These are phyloP conservation scores for Stagonosporopsis vannaccii DNA, from an alignment of 2,329 filamentous ascomycete species.

Conservation along the genomic window DNA sequence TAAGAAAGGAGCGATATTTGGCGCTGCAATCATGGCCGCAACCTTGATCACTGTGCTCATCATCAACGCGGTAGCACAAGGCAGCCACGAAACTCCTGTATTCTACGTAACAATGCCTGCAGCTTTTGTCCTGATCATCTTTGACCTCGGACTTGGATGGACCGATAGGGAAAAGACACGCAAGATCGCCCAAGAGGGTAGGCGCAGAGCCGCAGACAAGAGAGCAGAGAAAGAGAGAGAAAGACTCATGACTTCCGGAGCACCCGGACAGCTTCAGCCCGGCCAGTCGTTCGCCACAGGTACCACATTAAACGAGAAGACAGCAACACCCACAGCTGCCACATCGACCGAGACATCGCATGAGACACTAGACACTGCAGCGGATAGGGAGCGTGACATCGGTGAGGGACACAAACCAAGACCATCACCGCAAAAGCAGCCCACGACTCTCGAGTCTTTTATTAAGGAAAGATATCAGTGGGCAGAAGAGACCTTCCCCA, in stretches of 20 bases:
- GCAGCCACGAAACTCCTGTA: constrained; percentile 62
- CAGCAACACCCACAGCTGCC: constrained; percentile 1
- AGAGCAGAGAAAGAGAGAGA: constrained; percentile 1
- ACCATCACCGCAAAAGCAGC: constrained; percentile 8
- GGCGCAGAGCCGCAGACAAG: constrained; percentile 54
- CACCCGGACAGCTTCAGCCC: constrained; percentile 14
- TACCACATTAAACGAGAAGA: constrained; percentile 22
- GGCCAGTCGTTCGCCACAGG: constrained; percentile 7
- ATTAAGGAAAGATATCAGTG: constrained; percentile 59
- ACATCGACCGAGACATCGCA: constrained; percentile 10
- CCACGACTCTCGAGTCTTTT: constrained; percentile 62
- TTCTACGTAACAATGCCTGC: constrained; percentile 75
- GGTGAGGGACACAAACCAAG: neutral
- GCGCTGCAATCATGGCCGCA: constrained; percentile 69
- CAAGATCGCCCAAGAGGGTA: constrained; percentile 65
- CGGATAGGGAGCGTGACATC: neutral
- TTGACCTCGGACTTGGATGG: constrained; percentile 72
- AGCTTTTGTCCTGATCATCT: constrained; percentile 72
- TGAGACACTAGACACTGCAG: neutral
- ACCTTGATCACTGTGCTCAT: constrained; percentile 71
- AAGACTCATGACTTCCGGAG: neutral
- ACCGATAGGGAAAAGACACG: constrained; percentile 67
- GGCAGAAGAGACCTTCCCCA: constrained; percentile 75
- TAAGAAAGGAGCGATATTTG: constrained; percentile 69
- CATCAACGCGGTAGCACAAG: constrained; percentile 67